Base-by-base conservation (phyloP, 2,329 filamentous ascomycete species). In the Fusarium oligoseptatum region DNA sequence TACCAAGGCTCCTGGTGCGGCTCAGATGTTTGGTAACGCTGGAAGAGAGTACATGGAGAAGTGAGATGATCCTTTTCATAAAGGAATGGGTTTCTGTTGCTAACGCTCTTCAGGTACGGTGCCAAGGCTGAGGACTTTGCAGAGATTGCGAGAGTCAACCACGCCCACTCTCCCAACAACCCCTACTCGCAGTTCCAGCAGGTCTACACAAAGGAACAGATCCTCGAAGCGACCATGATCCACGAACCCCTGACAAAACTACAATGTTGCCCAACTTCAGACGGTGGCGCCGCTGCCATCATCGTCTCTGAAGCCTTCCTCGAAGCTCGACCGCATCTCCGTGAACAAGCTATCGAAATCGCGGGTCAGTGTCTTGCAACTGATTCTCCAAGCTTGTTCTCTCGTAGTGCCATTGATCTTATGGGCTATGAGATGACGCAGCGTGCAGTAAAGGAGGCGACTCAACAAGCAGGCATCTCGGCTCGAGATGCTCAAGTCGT, bases 151-250 rank as follows among this genome's bases (percentile, higher is more conserved):
- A 92, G 96, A 77, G 85, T 98, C 82, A 98, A 98, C 87, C 96
- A 98, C 84, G 92, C 92, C 73, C 97, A 99, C 88, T 95, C 92
- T 24, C 93, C 93, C 82, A 91, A 93, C 76, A 98, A 98, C 87
- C 96, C 96, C 11, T 99, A 99, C 88, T 96, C 95, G n/a, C 96
- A 98, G 84, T 98, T 99, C 88, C 93, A 93, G 80, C 91, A 97
- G 80, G 94, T 96, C 81, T 98, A 98, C 87, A 94, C 93, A 0
- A 90, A 92, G 45, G 94, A 98, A 36, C 92, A 98, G 84, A 88
- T 98, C 81, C 84, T 94, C 81, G 87, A 92, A 41, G 86, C 94
- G 0, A 87, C 94, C 69, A 93, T 91, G 88, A 94, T 98, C 83
- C 92, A 94, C 85, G 91, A 91, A 74, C 96, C 96, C 17, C 89